Evolutionary conservation across 2,329 filamentous ascomycete species (phyloP).

Genomic region (Alternaria incomplexa): DNA sequence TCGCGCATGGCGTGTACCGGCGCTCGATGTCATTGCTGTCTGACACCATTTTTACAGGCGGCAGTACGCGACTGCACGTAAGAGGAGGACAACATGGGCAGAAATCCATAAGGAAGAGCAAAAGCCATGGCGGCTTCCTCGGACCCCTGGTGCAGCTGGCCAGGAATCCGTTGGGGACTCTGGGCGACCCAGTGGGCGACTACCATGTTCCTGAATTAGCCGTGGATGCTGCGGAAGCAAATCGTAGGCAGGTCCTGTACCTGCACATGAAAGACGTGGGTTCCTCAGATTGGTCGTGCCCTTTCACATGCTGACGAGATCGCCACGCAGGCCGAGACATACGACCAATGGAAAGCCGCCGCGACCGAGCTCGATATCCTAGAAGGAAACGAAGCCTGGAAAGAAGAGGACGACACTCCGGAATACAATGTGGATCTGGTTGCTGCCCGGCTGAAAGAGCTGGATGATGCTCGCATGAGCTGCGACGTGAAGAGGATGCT

Average conservation of each 20-base stretch:
- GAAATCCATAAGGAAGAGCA: constrained; percentile 26
- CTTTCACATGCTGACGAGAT: constrained; percentile 36
- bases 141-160: constrained; percentile 46
- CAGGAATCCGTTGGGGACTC: constrained; percentile 40
- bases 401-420: constrained; percentile 67
- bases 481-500: constrained; percentile 79
- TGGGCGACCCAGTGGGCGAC: constrained; percentile 17
- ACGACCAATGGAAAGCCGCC: constrained; percentile 75
- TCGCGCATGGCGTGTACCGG: constrained; percentile 42
- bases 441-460: constrained; percentile 69
- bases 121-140: constrained; percentile 42
- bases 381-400: constrained; percentile 84
- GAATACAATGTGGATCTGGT: constrained; percentile 77
- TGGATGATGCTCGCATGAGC: constrained; percentile 75
- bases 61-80: constrained; percentile 38
- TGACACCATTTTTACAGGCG: constrained; percentile 42
- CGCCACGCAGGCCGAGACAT: constrained; percentile 65
- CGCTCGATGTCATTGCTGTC: constrained; percentile 46
- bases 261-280: constrained; percentile 70
- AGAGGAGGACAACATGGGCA: constrained; percentile 17
- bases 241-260: constrained; percentile 65
- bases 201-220: constrained; percentile 21
- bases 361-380: constrained; percentile 79
- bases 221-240: constrained; percentile 12
- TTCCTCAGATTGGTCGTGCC: constrained; percentile 26